phyloP scores from a whole-genome alignment of 495 filamentous ascomycete species.

The Cercophora sp. region DNA sequence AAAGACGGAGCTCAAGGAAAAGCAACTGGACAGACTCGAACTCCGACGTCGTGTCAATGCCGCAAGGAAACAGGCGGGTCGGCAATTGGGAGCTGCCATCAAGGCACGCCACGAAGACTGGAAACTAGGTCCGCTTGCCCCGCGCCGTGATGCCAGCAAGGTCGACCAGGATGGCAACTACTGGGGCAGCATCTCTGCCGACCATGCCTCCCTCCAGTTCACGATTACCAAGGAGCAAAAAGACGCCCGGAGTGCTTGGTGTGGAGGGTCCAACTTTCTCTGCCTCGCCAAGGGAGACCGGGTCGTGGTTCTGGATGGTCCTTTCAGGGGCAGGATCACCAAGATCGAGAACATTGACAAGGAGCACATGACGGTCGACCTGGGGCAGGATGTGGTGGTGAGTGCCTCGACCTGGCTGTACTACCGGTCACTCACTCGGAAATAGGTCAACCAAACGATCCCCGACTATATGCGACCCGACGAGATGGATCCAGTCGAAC shows the following conservation, averaged over 20 bases:
- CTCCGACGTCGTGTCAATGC: conserved; percentile 17
- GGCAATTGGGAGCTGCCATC: conserved; percentile 27
- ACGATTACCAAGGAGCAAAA: conserved; percentile 18
- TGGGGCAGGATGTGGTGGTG: conserved; percentile 69
- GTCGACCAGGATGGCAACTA: conserved; percentile 32
- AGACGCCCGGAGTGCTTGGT: conserved; percentile 38
- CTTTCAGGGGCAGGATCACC: conserved; percentile 78
- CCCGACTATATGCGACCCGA: conserved; percentile 50
- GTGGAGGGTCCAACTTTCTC: conserved; percentile 52
- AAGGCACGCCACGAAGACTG: conserved; percentile 60
- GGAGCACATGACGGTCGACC: conserved; percentile 51
- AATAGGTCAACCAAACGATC: conserved; percentile 56
- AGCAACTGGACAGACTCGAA: conserved; percentile 31
- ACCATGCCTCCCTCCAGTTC: conserved; percentile 24
- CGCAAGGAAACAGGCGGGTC: conserved; percentile 3
- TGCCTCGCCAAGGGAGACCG: conserved; percentile 68
- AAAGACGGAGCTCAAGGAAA: conserved; percentile 27
- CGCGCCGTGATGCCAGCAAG: conserved; percentile 59
- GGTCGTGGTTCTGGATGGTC: conserved; percentile 71
- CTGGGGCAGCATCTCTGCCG: conserved; percentile 24
- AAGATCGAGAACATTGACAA: conserved; percentile 55
- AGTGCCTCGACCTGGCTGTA: conserved; percentile 16
- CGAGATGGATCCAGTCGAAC: conserved; percentile 40
- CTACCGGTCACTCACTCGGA: conserved; percentile 1
- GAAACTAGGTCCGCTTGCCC: conserved; percentile 69